Conservation (phyloP, 768 basidiomycete species). For the Ramaria sp. region DNA sequence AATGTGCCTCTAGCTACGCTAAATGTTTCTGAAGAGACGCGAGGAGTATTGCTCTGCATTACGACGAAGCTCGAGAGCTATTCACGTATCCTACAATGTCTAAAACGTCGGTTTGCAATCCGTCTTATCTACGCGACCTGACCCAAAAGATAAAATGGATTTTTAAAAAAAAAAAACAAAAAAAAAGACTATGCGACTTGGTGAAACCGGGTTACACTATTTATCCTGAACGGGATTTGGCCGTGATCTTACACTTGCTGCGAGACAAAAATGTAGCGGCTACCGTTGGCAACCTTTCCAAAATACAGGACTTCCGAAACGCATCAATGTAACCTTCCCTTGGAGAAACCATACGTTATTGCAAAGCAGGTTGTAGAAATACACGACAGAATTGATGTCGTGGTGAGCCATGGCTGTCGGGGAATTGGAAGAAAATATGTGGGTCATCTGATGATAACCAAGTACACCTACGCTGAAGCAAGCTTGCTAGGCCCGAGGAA, state of each 20-base stretch:
- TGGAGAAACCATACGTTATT: conserved; percentile 15
- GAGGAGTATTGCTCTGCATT: not conserved
- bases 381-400: conserved; percentile 32
- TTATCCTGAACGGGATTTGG: conserved; percentile 24
- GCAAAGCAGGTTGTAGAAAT: not conserved
- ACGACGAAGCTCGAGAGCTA: not conserved
- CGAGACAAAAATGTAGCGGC: conserved; percentile 26
- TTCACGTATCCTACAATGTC: not conserved
- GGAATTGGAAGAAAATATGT: conserved; percentile 21
- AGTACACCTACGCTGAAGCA: not conserved
- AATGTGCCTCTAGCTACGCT: no score
- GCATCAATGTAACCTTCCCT: conserved; percentile 21
- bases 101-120: not conserved
- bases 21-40: no score
- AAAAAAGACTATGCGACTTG: not conserved
- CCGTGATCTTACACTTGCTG: conserved; percentile 22
- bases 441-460: not conserved
- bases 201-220: not conserved
- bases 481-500: conserved; percentile 17
- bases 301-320: conserved; percentile 26
- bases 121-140: no score
- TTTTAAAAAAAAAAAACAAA: no score
- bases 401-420: conserved; percentile 27
- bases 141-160: no score
- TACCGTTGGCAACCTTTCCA: conserved; percentile 20